phyloP scores from a whole-genome alignment of 2,329 filamentous ascomycete species.

The Pyricularia grisea region DNA sequence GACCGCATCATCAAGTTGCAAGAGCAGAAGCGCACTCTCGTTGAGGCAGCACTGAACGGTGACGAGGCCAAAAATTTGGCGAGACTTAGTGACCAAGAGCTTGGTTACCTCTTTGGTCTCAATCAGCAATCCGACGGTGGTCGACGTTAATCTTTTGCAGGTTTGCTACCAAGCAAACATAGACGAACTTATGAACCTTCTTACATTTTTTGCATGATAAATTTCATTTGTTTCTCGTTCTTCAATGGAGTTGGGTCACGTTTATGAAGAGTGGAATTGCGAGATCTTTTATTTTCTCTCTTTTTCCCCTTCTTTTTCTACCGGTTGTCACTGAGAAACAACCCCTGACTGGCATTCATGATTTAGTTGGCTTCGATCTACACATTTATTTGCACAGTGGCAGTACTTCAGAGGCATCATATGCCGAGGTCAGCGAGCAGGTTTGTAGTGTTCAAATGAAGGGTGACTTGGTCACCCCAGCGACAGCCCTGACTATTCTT shows the following conservation, averaged over 20 bases:
- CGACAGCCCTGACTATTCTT: background rate
- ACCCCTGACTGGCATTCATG: background rate
- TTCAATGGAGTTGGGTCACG: background rate
- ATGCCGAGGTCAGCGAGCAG: background rate
- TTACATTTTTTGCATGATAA: background rate
- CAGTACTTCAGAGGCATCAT: background rate
- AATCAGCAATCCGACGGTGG: background rate
- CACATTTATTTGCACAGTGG: background rate
- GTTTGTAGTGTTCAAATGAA: too few species aligned
- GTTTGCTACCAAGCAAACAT: background rate
- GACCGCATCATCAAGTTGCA: conserved; percentile 77
- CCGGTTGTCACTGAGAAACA: background rate
- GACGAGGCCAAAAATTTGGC: conserved; percentile 56
- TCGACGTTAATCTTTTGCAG: background rate
- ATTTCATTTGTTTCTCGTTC: background rate
- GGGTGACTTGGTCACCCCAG: too few species aligned
- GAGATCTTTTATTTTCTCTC: background rate
- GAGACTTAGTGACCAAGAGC: conserved; percentile 55
- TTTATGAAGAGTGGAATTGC: background rate
- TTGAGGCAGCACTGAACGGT: conserved; percentile 74
- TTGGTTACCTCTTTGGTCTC: conserved; percentile 58
- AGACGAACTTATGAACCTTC: background rate
- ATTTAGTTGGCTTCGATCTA: background rate
- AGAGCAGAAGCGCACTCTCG: conserved; percentile 66
- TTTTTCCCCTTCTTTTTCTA: too few species aligned